A percentile compares a stretch with the other conserved stretches of the same genome.
Conservation (phyloP, 2,329 filamentous ascomycete genomes). For the Sarocladium strictum region DNA sequence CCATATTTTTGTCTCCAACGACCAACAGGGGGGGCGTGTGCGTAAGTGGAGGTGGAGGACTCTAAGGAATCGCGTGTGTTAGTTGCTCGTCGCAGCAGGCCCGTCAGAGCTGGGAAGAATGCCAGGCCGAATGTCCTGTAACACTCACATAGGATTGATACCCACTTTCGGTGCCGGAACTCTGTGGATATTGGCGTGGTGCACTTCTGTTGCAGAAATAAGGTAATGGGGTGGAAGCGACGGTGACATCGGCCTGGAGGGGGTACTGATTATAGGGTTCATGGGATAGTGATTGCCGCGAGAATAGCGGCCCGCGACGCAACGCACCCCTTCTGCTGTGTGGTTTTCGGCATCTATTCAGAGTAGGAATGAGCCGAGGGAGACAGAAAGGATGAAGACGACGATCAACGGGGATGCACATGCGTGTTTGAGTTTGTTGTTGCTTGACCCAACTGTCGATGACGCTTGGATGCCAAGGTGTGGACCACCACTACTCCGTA, state of each 20-base stretch:
- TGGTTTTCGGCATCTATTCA: not conserved
- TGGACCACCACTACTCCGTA: no score
- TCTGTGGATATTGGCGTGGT: no score
- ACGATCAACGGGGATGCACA: no score
- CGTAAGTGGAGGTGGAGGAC: not conserved
- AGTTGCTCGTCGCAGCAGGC: not conserved
- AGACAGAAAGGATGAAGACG: no score
- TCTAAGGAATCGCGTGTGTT: not conserved
- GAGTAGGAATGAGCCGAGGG: not conserved
- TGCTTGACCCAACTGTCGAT: no score
- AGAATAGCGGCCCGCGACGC: not conserved
- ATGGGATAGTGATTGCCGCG: no score
- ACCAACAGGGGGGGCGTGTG: constrained; percentile 6
- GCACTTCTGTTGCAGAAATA: no score
- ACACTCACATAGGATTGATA: not conserved
- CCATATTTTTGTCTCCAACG: constrained; percentile 2
- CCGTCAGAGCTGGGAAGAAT: not conserved
- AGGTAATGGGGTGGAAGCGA: no score
- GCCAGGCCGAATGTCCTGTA: constrained; percentile 1
- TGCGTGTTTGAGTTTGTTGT: no score
- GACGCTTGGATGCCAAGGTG: no score
- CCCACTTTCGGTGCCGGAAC: not conserved
- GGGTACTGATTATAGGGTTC: no score
- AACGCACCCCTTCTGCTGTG: not conserved
- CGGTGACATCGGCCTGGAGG: no score